Evolutionary conservation across 129 eudicot species (phyloP).

Genomic region (Scalesia atractyloides): DNA sequence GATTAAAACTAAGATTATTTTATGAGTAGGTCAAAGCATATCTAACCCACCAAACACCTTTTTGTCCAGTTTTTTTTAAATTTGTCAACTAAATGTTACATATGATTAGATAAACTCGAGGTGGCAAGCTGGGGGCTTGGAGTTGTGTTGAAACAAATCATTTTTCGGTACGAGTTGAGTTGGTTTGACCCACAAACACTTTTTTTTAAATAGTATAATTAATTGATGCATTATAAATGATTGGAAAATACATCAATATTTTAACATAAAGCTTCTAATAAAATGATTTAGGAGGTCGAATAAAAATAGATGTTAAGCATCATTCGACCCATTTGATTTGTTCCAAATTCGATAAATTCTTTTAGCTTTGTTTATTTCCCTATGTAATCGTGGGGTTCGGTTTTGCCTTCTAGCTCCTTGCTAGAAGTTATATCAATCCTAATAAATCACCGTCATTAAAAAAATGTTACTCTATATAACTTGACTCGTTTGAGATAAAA

Average conservation of each 20-base stretch:
- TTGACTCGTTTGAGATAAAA: not conserved
- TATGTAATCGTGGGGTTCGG: too few species aligned
- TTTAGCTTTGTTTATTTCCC: too few species aligned
- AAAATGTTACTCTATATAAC: too few species aligned
- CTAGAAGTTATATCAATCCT: too few species aligned
- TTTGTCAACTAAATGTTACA: not conserved
- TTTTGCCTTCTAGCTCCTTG: too few species aligned
- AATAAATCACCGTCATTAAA: too few species aligned
- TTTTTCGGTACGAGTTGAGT: not conserved
- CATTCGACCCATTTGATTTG: not conserved
- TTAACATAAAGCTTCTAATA: not conserved
- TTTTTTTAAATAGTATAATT: not conserved
- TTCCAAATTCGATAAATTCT: not conserved
- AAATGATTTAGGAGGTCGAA: too few species aligned
- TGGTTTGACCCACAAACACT: not conserved
- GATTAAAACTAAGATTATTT: not conserved
- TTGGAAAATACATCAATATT: not conserved
- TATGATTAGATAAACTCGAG: too few species aligned
- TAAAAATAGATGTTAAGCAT: not conserved
- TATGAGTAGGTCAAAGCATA: too few species aligned
- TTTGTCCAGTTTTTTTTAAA: not conserved
- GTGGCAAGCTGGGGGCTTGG: too few species aligned
- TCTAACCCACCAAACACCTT: not conserved
- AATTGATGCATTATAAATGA: not conserved
- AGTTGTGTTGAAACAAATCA: too few species aligned